Evolutionary conservation across 768 basidiomycete genomes (phyloP).

Genomic region (Leccinum incarnatum): DNA sequence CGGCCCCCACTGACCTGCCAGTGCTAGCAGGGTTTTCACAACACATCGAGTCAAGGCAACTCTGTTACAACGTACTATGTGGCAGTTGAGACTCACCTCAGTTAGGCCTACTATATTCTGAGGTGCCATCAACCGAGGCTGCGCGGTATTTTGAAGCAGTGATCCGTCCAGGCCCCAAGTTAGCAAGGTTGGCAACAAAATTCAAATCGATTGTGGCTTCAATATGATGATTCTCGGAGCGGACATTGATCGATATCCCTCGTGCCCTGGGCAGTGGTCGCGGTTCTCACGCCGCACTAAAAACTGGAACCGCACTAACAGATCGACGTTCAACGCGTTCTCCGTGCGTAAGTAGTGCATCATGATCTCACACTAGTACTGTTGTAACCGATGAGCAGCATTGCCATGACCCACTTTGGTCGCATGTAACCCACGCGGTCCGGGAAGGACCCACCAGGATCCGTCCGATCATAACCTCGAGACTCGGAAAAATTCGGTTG

Average conservation of each 20-base stretch:
- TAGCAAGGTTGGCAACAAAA: too few species aligned
- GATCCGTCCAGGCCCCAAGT: background rate
- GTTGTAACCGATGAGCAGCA: background rate
- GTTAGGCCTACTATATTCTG: background rate
- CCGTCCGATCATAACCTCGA: background rate
- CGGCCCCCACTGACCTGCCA: background rate
- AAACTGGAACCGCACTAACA: background rate
- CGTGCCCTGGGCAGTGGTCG: background rate
- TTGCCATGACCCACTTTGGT: background rate
- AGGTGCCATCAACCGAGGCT: background rate
- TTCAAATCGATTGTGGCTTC: background rate
- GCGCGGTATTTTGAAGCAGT: background rate
- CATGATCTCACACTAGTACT: background rate
- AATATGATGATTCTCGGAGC: conserved; percentile 1
- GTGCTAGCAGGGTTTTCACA: background rate
- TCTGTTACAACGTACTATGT: background rate
- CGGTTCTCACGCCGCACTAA: background rate
- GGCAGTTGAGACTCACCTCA: background rate
- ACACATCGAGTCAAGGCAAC: background rate
- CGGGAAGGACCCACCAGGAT: background rate
- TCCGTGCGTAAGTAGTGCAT: background rate
- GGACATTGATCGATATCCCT: background rate
- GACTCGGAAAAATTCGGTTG: background rate
- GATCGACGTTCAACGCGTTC: conserved; percentile 2
- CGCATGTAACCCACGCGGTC: conserved; percentile 1